These are phyloP conservation scores for Trichosporon faecale DNA, from an alignment of 1,284 basidiomycete species.

Conservation along the genomic window DNA sequence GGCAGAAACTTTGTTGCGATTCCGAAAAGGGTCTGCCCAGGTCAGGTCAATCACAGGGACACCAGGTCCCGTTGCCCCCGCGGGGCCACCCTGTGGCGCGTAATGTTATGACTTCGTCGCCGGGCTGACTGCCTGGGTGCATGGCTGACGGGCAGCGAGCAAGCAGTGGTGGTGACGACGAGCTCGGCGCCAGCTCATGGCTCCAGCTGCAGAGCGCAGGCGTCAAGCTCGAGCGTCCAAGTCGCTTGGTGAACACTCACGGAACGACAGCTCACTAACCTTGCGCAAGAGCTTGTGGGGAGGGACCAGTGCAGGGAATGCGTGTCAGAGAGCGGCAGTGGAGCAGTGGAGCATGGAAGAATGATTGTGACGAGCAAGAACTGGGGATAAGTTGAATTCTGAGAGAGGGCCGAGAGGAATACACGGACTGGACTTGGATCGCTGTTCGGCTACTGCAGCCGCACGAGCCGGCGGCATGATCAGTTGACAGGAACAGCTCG, in stretches of 20 bases:
- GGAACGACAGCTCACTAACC: background rate
- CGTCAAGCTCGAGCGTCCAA: background rate
- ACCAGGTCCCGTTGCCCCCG: background rate
- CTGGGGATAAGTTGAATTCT: background rate
- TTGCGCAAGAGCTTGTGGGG: background rate
- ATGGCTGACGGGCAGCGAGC: background rate
- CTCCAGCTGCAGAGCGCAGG: background rate
- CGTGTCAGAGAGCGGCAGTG: background rate
- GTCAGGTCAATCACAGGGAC: background rate
- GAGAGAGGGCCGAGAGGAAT: background rate
- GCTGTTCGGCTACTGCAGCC: conserved; percentile 3
- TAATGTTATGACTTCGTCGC: background rate
- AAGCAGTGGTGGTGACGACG: background rate
- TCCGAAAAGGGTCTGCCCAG: background rate
- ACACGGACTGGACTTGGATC: background rate
- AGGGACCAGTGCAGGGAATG: background rate
- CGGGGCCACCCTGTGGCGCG: conserved; percentile 7
- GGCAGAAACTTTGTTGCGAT: background rate
- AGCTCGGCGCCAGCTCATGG: background rate
- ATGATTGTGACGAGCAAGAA: background rate
- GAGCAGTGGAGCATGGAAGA: background rate
- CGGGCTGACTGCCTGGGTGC: background rate
- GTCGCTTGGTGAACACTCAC: background rate
- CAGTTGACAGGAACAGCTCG: background rate
- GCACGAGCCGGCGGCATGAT: conserved; percentile 9